Conservation (phyloP, 2,329 filamentous ascomycete genomes). For the Coleophoma eucalyptorum region DNA sequence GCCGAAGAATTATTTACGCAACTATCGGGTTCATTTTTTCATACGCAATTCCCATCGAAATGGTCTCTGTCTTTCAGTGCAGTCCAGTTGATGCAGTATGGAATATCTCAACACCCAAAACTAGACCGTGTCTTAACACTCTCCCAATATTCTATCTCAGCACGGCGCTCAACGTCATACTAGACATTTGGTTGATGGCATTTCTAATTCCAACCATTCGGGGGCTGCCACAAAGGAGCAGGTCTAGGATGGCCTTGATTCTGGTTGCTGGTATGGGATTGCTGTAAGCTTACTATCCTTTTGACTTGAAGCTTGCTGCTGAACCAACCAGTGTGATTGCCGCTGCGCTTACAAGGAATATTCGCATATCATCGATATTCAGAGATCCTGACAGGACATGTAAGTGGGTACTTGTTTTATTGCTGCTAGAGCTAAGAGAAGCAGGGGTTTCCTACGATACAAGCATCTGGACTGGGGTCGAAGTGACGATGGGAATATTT, state of each 20-base stretch:
- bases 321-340: background rate
- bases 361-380: background rate
- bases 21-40: background rate
- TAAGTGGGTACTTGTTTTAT: background rate
- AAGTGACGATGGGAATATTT: background rate
- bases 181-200: background rate
- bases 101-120: constrained; percentile 26
- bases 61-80: constrained; percentile 32
- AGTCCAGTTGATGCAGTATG: constrained; percentile 46
- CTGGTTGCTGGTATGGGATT: background rate
- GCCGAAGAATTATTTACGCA: background rate
- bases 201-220: background rate
- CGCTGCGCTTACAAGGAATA: background rate
- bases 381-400: background rate
- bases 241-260: background rate
- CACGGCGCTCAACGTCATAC: background rate
- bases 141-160: background rate
- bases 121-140: background rate
- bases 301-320: no score
- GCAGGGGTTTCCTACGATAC: background rate
- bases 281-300: background rate
- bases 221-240: background rate
- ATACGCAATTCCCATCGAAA: background rate
- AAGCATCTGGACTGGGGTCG: background rate
- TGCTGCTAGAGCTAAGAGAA: background rate